These are phyloP conservation scores for Colletotrichum siamense DNA, from an alignment of 2,329 filamentous ascomycete species.

Conservation along the genomic window DNA sequence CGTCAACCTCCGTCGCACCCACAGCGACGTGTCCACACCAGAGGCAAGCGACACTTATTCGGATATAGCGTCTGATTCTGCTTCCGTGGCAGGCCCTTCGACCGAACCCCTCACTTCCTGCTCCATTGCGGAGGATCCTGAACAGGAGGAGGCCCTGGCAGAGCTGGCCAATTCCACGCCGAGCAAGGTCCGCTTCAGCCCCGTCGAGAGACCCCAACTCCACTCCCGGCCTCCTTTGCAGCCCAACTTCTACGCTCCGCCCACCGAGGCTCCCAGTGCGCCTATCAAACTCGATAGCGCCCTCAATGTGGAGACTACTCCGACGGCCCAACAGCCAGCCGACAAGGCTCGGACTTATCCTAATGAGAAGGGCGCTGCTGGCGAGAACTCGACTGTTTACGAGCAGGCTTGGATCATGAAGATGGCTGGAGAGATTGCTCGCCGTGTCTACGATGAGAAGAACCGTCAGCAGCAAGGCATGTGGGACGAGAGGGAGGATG, in stretches of 20 bases:
- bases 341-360: slow-evolving; percentile 30
- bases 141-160: slow-evolving; percentile 45
- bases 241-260: slow-evolving; percentile 36
- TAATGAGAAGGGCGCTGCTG: slow-evolving; percentile 37
- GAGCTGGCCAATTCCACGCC: slow-evolving; percentile 25
- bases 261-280: slow-evolving; percentile 12
- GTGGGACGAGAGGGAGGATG: slow-evolving; percentile 62
- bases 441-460: slow-evolving; percentile 89
- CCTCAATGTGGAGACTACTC: slow-evolving; percentile 14
- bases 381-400: slow-evolving; percentile 61
- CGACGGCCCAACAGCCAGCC: slow-evolving; percentile 12
- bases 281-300: slow-evolving; percentile 16
- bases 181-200: slow-evolving; percentile 48
- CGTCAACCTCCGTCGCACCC: slow-evolving; percentile 76
- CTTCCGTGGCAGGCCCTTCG: slow-evolving; percentile 62
- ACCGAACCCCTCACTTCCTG: slow-evolving; percentile 65
- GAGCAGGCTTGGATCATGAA: slow-evolving; percentile 90
- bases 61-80: slow-evolving; percentile 52
- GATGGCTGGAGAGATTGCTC: slow-evolving; percentile 91
- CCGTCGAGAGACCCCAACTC: slow-evolving; percentile 30
- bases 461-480: slow-evolving; percentile 52
- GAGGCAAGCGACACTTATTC: slow-evolving; percentile 55
- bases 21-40: slow-evolving; percentile 56
- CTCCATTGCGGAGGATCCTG: slow-evolving; percentile 65
- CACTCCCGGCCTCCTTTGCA: slow-evolving; percentile 36